A percentile compares a stretch with the other conserved stretches of the same genome.
Evolutionary conservation across 768 basidiomycete genomes (phyloP).

Genomic region (Mycena latifolia): DNA sequence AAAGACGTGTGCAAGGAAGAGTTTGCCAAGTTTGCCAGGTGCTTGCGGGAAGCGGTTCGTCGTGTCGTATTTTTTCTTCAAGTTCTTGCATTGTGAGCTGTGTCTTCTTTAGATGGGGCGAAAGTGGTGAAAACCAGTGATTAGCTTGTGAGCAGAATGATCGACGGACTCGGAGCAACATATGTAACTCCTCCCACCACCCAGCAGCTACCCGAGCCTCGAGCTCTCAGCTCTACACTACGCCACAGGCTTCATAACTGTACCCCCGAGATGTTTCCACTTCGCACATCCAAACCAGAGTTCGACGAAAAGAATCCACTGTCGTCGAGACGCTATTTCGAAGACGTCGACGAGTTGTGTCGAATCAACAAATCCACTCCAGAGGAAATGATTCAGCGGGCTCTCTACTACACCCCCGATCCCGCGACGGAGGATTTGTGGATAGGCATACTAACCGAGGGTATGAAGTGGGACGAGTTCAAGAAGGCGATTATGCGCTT

Average conservation of each 20-base stretch:
- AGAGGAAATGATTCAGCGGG: background rate
- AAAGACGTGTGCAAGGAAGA: constrained; percentile 89
- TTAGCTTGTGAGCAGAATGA: too few relatives aligned
- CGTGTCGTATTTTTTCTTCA: background rate
- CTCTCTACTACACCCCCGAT: constrained; percentile 10
- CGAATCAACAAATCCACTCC: background rate
- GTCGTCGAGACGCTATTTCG: constrained; percentile 11
- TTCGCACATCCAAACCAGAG: constrained; percentile 8
- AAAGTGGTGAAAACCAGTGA: too few relatives aligned
- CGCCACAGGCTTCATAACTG: too few relatives aligned
- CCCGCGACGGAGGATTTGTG: constrained; percentile 13
- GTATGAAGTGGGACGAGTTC: constrained; percentile 1
- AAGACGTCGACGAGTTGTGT: constrained; percentile 12
- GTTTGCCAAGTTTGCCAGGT: constrained; percentile 86
- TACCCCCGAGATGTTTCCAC: constrained; percentile 5
- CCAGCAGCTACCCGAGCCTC: too few relatives aligned
- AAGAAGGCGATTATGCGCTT: background rate
- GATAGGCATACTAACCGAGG: background rate
- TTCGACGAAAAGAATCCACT: constrained; percentile 5
- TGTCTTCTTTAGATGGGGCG: background rate
- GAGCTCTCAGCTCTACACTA: too few relatives aligned
- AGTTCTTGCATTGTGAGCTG: background rate
- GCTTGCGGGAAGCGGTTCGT: constrained; percentile 83
- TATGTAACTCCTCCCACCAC: too few relatives aligned
- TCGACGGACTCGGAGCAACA: too few relatives aligned